These are phyloP conservation scores for Talaromyces piceae DNA, from an alignment of 2,329 filamentous ascomycete genomes.

Conservation along the genomic window DNA sequence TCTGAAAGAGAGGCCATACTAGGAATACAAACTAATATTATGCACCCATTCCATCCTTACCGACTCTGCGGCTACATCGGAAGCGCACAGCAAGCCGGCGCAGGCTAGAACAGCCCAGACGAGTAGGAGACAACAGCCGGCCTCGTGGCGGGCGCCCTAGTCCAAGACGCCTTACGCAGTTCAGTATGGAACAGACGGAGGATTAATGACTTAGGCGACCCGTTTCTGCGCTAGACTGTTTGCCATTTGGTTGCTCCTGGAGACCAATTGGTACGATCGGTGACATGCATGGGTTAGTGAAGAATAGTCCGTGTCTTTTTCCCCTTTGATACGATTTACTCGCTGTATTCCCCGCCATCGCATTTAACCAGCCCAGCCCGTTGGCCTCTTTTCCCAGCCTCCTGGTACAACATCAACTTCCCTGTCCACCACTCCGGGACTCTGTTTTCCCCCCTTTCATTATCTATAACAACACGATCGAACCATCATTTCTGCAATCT, in stretches of 20 bases:
- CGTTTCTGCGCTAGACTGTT: not conserved
- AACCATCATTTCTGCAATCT: slow-evolving; percentile 2
- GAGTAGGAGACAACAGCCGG: not conserved
- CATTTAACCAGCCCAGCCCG: not conserved
- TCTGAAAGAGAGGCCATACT: not conserved
- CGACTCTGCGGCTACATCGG: not conserved
- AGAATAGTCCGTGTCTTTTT: too few species aligned
- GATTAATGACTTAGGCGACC: too few species aligned
- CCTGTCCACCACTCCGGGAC: not conserved
- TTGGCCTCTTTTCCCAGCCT: slow-evolving; percentile 7
- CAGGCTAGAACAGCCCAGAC: not conserved
- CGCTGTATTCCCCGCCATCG: slow-evolving; percentile 7
- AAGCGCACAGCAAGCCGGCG: not conserved
- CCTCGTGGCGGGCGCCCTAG: not conserved
- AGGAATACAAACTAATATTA: not conserved
- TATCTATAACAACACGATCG: slow-evolving; percentile 5
- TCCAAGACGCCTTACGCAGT: too few species aligned
- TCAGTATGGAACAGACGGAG: too few species aligned
- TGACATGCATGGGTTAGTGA: slow-evolving; percentile 3
- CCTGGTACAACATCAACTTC: slow-evolving; percentile 1
- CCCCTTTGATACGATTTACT: too few species aligned
- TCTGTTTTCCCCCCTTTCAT: not conserved
- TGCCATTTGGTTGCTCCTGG: not conserved
- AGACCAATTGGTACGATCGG: not conserved
- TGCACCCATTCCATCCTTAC: not conserved